Evolutionary conservation across 2,329 filamentous ascomycete genomes (phyloP), one percentile per base, ranked within the genome.

Genomic region (Grosmannia clavigera): DNA sequence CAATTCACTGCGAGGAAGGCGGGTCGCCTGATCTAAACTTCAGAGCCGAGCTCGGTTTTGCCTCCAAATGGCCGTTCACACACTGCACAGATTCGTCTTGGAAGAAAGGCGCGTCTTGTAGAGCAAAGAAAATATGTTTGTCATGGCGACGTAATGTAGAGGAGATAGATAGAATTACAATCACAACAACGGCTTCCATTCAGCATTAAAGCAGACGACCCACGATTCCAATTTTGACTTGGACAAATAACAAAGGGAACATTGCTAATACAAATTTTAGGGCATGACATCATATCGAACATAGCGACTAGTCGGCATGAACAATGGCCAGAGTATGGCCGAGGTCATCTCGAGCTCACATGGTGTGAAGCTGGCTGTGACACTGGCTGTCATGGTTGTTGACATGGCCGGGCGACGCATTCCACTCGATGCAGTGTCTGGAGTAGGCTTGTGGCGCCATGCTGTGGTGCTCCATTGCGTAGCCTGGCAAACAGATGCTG

Each of bases 371-470:
- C 11, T 55, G 35, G 25, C 5, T 11, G n/a, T 33, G 57, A 35
- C 14, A 31, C 4, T 35, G 38, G 31, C 14, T 43, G n/a, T 22
- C 31, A 22, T 29, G 11, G 55, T 48, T 33, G 22, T 16, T 25
- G 7, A 10, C 54, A 11, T 52, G 59, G 2, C 51, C 43, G n/a
- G 61, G 46, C 58, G 61, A 53, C 3, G 58, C 31, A n/a, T 61
- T 29, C 60, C 62, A 63, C 16, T 40, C 58, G 40, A 16, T 33
- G 22, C 40, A 46, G 33, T 58, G 55, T 43, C 58, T 60, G 2
- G 56, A 12, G 22, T 60, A 58, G 3, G 58, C 62, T 2, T 54
- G 55, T 2, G 59, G 51, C 57, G 50, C 33, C 9, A 61, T 46
- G 16, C 53, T 19, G 4, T 33, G 38, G 25, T 61, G 46, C 16